Base-by-base conservation (phyloP, 306 rosid genomes). In the Quercus agrifolia region DNA sequence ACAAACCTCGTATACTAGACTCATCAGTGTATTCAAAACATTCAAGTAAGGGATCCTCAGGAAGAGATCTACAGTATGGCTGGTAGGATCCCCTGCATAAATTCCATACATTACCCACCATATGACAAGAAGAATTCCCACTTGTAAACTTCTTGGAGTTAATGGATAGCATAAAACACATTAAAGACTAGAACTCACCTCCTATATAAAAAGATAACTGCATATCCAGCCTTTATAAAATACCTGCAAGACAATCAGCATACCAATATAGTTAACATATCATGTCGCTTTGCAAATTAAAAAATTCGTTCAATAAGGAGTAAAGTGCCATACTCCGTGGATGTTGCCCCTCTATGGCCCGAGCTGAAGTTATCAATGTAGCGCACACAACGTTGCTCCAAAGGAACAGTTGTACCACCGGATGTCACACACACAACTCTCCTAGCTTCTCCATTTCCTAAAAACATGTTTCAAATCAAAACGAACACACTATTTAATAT, bases 301-400 rank as follows among this genome's bases (percentile, higher is more conserved):
- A 78, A 31, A 44, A 1, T 38, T 12, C 25, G 46, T 35, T 81
- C 56, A 12, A 72, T 51, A 77, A 73, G 14, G n/a, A 74, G 38
- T 33, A 82, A 30, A 71, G 77, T 58, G 31, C 78, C 86, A 55
- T 90, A 95, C 99, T 95, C 98, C 1, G 98, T 93, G 79, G 99
- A 95, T 31, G 99, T 85, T 58, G 99, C 98, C 59, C 99, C 99
- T 87, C 98, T 89, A 77, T 91, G 93, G 79, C 98, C 99, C 6
- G 99, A 95, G 90, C 99, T 95, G 86, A 95, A 95, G 79, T 95
- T 95, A 82, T 95, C 99, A 46, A 95, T 89, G 83, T 87, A 90
- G 62, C 97, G 95, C 71, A 94, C 99, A 67, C 97, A 92, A 2
- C 86, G 88, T 85, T 86, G 97, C 87, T 94, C 99, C 79, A 94